Percentiles rank a stretch among this genome's conserved stretches.
phyloP scores from a whole-genome alignment of 805 yeast genomes.

The Kodamaea sagamina region DNA sequence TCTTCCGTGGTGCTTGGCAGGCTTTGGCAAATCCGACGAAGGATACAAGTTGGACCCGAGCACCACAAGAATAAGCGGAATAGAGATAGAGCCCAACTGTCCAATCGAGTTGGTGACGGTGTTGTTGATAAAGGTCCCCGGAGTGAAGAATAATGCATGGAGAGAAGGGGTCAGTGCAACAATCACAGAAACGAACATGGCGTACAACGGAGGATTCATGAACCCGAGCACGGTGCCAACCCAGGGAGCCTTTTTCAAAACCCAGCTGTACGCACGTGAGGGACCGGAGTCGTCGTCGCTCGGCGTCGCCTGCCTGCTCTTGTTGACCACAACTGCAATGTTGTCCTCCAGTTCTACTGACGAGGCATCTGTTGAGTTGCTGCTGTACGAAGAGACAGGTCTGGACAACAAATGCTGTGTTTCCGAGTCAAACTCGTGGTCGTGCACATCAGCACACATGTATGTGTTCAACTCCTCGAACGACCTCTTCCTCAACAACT shows the following conservation, averaged over 20 bases:
- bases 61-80: conserved; percentile 74
- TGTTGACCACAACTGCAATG: conserved; percentile 5
- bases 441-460: conserved; percentile 9
- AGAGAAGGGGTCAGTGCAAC: conserved; percentile 67
- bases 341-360: conserved; percentile 7
- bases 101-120: conserved; percentile 64
- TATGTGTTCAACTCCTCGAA: conserved; percentile 35
- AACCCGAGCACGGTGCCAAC: conserved; percentile 33
- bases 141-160: conserved; percentile 57
- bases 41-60: conserved; percentile 80
- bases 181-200: conserved; percentile 67
- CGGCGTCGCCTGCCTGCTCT: neutral
- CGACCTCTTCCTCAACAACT: conserved; percentile 56
- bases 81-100: conserved; percentile 72
- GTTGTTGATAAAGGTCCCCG: conserved; percentile 56
- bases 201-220: conserved; percentile 84
- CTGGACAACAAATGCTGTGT: neutral
- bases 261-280: neutral
- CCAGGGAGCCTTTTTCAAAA: conserved; percentile 14
- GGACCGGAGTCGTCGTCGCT: neutral
- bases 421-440: conserved; percentile 12
- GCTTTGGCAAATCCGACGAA: conserved; percentile 64
- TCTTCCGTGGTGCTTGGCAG: conserved; percentile 60
- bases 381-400: neutral
- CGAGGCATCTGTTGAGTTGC: conserved; percentile 4